These are phyloP conservation scores for Taphrina confusa DNA, from an alignment of 1,139 yeast genomes.

Conservation along the genomic window DNA sequence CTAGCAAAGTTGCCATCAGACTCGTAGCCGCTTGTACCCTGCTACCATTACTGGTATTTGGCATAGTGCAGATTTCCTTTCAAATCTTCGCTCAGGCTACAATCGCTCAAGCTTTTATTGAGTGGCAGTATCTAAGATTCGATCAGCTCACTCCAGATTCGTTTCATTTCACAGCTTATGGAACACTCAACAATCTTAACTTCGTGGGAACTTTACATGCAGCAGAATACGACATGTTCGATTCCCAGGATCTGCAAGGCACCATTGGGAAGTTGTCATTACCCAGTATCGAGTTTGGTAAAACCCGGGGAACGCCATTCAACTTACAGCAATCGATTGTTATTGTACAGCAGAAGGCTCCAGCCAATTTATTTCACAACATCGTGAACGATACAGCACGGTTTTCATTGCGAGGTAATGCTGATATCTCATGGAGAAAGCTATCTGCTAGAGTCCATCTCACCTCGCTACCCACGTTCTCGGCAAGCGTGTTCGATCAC, in stretches of 20 bases:
- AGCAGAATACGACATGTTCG: conserved; percentile 1
- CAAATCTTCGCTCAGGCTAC: conserved; percentile 2
- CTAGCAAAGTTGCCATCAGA: too few species aligned
- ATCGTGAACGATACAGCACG: conserved; percentile 3
- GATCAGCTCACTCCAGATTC: conserved; percentile 7
- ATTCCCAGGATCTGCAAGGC: background rate
- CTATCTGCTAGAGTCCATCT: background rate
- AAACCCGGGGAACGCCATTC: background rate
- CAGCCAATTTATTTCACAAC: background rate
- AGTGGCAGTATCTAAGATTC: background rate
- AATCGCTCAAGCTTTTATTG: background rate
- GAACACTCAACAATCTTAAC: background rate
- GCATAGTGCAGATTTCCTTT: background rate
- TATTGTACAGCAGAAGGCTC: background rate
- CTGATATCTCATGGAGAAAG: background rate
- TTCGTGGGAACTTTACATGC: background rate
- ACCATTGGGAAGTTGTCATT: background rate
- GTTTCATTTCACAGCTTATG: conserved; percentile 10
- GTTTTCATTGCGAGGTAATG: conserved; percentile 2
- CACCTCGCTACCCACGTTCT: background rate
- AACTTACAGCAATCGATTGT: background rate
- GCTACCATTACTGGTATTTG: background rate
- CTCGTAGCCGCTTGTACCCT: background rate
- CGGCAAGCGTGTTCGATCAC: conserved; percentile 1
- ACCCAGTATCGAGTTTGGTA: conserved; percentile 1